A percentile compares a stretch with the other conserved stretches of the same genome.
Evolutionary conservation across 2,329 filamentous ascomycete genomes (phyloP).

Genomic region (Calonectria leucothoes): DNA sequence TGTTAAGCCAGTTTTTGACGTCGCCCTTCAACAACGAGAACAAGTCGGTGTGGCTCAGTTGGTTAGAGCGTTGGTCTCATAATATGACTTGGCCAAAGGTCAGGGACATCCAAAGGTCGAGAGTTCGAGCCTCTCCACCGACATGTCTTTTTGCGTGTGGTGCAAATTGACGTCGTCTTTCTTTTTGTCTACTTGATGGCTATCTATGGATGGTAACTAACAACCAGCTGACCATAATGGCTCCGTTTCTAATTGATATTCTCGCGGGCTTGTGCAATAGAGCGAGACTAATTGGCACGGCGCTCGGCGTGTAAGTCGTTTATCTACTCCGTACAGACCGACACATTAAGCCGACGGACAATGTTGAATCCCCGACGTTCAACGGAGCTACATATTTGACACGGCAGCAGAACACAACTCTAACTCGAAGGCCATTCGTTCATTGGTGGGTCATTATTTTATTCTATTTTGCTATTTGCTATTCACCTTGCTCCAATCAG

Average conservation of each 20-base stretch:
- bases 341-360: too few relatives aligned
- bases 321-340: neutral
- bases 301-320: neutral
- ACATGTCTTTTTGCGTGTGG: constrained; percentile 24
- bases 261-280: too few relatives aligned
- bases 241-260: too few relatives aligned
- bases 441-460: neutral
- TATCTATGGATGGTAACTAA: too few relatives aligned
- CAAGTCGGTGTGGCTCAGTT: constrained; percentile 49
- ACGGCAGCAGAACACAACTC: neutral
- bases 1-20: neutral
- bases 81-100: constrained; percentile 36
- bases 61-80: constrained; percentile 54
- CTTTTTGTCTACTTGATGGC: neutral
- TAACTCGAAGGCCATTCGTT: neutral
- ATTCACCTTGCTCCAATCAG: neutral
- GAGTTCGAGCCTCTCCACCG: constrained; percentile 43
- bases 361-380: too few relatives aligned
- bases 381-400: neutral
- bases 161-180: neutral
- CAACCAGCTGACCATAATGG: too few relatives aligned
- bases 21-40: constrained; percentile 10
- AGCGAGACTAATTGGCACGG: too few relatives aligned
- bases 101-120: constrained; percentile 44
- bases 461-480: neutral